A percentile compares a stretch with the other conserved stretches of the same genome.
Conservation (phyloP, 306 rosid genomes). For the Quercus suber region DNA sequence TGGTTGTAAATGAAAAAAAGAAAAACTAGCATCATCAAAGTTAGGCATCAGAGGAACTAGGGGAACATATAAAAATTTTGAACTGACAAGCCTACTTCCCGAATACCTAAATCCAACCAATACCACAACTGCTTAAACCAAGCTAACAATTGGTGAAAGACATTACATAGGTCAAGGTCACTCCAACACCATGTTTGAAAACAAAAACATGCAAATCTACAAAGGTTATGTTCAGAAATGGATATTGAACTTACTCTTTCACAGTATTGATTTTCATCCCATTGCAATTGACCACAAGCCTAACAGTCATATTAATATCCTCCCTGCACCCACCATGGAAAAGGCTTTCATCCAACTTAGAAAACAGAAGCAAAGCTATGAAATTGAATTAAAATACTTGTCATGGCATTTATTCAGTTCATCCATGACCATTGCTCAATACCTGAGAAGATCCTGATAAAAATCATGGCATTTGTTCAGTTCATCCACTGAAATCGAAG, state of each 20-base stretch:
- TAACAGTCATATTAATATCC: constrained; percentile 78
- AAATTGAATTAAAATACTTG: constrained; percentile 22
- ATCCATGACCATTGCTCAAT: constrained; percentile 17
- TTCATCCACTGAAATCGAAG: constrained; percentile 65
- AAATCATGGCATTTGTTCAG: constrained; percentile 53
- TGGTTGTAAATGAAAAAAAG: background rate
- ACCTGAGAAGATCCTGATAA: constrained; percentile 95
- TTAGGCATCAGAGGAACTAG: background rate
- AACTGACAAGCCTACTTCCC: background rate
- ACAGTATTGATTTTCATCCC: constrained; percentile 77
- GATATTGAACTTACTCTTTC: constrained; percentile 57
- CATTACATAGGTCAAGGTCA: background rate
- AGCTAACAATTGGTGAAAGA: background rate
- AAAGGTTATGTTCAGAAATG: background rate
- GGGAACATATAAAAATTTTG: background rate
- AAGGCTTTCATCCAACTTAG: constrained; percentile 11
- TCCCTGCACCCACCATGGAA: constrained; percentile 53
- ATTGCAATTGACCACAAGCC: constrained; percentile 85
- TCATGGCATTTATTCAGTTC: background rate
- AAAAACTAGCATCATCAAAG: background rate
- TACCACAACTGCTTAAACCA: background rate
- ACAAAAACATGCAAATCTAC: background rate
- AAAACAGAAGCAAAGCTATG: constrained; percentile 28
- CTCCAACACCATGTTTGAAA: background rate
- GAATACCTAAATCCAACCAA: background rate